These are phyloP conservation scores for Circinella umbellata DNA, from an alignment of 371 early-diverging fungal species.

Conservation along the genomic window DNA sequence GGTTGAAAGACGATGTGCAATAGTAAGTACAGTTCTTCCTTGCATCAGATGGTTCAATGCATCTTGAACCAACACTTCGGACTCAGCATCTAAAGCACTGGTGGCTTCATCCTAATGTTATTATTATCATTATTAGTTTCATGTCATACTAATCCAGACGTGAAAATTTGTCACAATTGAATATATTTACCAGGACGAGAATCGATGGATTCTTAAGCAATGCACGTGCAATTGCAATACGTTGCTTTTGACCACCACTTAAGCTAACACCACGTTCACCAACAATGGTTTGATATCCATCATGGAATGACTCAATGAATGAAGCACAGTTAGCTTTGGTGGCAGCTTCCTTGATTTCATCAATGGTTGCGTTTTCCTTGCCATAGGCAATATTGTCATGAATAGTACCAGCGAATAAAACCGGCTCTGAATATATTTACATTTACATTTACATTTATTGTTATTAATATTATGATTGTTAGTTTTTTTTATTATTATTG, in stretches of 20 bases:
- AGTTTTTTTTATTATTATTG: too few relatives aligned
- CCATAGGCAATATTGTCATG: constrained; percentile 81
- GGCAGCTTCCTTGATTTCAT: constrained; percentile 65
- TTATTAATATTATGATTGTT: too few relatives aligned
- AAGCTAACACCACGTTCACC: constrained; percentile 76
- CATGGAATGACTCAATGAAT: constrained; percentile 68
- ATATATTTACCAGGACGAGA: constrained; percentile 45
- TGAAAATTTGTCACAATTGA: too few relatives aligned
- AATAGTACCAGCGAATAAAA: constrained; percentile 82
- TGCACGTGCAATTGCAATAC: constrained; percentile 79
- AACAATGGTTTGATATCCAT: constrained; percentile 70
- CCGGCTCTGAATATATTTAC: constrained; percentile 77
- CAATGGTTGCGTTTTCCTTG: constrained; percentile 56
- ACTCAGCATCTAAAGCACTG: constrained; percentile 78
- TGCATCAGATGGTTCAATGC: constrained; percentile 63
- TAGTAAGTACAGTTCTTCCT: constrained; percentile 69
- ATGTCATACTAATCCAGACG: too few relatives aligned
- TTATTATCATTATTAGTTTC: too few relatives aligned
- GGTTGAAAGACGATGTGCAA: constrained; percentile 77
- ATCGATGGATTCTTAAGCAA: constrained; percentile 73
- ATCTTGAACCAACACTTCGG: constrained; percentile 64
- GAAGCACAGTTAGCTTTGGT: constrained; percentile 66
- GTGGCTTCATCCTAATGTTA: constrained; percentile 85
- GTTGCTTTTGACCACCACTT: constrained; percentile 87
- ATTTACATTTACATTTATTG: too few relatives aligned